Evolutionary conservation across 495 filamentous ascomycete species (phyloP), one percentile per base, ranked within the genome.

Genomic region (Rhypophila decipiens): DNA sequence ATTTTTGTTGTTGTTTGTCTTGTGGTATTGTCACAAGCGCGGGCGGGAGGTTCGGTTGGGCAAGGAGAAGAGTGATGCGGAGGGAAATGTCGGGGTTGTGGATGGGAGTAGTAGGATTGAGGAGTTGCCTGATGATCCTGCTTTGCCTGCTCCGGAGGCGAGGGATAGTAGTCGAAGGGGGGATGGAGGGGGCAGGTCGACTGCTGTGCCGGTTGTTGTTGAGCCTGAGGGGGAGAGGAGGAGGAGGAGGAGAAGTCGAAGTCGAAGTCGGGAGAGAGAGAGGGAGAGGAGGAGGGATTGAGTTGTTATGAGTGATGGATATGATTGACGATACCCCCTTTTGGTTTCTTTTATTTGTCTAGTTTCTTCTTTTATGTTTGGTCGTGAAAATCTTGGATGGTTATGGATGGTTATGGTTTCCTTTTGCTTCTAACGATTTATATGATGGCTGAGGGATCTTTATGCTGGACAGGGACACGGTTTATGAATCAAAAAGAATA

Each of bases 21-120:
- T 97, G 49, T 98, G 91, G 91, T 98, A 98, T 63, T 96, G 88
- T 65, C 86, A 96, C 63, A 96, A 96, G 64, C 81, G 93, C 12
- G 93, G 93, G 29, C 78, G 79, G 13, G 93, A 98, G 67, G 81
- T 81, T 12, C 74, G 93, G 29, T 73, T 96, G 1, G 87, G 88
- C 57, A 78, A 72, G 50, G 87, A 90, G 63, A 53, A 57, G 49
- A 44, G 24, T 1, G 53, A 42, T 23, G 57, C 24, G 2, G 53
- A 39, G 31, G 20, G 9, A 8, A 24, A 15, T 37, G n/a, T 13
- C 15, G 34, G 33, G 5, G 51, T 51, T 3, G 46, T 49, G 13
- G 57, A 58, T 5, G 58, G 55, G 1, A 43, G 47, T 10, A 20
- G 27, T 5, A 37, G 63, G n/a, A 51, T 64, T 17, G 63, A 64